These are phyloP conservation scores for Tirmania nivea DNA, from an alignment of 495 filamentous ascomycete species.

Conservation along the genomic window DNA sequence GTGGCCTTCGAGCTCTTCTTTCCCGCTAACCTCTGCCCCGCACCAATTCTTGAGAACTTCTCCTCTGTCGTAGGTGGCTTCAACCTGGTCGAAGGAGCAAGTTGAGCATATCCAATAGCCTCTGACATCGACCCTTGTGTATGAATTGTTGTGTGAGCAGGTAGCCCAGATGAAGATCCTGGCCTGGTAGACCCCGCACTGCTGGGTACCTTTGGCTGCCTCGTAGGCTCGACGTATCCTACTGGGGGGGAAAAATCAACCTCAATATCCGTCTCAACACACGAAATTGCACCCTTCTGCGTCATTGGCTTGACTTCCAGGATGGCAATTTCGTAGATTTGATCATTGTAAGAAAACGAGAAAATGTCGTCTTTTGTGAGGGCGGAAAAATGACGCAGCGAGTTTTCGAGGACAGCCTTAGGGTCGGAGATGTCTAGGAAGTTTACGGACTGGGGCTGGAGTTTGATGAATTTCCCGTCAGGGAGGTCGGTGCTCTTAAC, in stretches of 20 bases:
- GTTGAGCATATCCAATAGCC: slow-evolving; percentile 88
- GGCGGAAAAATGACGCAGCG: slow-evolving; percentile 83
- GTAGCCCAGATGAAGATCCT: slow-evolving; percentile 25
- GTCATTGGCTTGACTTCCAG: slow-evolving; percentile 67
- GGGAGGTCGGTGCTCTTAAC: slow-evolving; percentile 83
- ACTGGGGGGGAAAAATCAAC: slow-evolving; percentile 90
- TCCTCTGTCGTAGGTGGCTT: slow-evolving; percentile 39
- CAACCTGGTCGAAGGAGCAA: slow-evolving; percentile 52
- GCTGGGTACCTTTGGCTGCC: slow-evolving; percentile 27
- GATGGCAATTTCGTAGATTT: slow-evolving; percentile 75
- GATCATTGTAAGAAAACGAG: slow-evolving; percentile 86
- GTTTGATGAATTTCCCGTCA: slow-evolving; percentile 73
- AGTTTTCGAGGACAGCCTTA: slow-evolving; percentile 91
- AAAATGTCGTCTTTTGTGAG: slow-evolving; percentile 82
- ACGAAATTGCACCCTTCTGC: slow-evolving; percentile 60
- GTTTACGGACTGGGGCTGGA: slow-evolving; percentile 73
- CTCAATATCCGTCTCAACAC: slow-evolving; percentile 81
- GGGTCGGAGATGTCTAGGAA: slow-evolving; percentile 95
- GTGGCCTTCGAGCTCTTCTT: slow-evolving; percentile 55
- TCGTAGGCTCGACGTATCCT: slow-evolving; percentile 74
- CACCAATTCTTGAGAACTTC: slow-evolving; percentile 46
- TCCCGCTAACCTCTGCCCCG: slow-evolving; percentile 51
- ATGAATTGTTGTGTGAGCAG: slow-evolving; percentile 32
- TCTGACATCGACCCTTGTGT: slow-evolving; percentile 85
- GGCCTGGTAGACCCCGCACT: slow-evolving; percentile 41